phyloP scores from a whole-genome alignment of 2,329 filamentous ascomycete genomes.

The Diplodia corticola region DNA sequence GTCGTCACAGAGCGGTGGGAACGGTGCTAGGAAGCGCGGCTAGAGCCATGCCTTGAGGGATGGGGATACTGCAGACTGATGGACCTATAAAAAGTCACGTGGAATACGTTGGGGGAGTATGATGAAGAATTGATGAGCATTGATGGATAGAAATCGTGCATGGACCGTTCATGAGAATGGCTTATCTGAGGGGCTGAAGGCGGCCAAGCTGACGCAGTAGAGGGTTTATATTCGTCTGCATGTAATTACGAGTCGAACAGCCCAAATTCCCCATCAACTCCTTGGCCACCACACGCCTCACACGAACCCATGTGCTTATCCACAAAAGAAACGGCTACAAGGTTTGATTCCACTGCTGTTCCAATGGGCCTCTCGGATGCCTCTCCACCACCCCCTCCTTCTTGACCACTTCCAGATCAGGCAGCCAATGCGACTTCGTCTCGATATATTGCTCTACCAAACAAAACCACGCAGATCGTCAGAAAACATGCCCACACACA shows the following conservation, averaged over 20 bases:
- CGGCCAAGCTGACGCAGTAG: neutral
- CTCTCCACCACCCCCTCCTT: neutral
- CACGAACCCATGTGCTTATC: neutral
- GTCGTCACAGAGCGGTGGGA: neutral
- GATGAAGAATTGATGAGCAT: neutral
- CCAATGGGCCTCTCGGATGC: neutral
- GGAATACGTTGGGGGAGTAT: neutral
- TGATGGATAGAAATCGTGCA: neutral
- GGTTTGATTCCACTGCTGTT: neutral
- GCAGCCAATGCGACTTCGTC: constrained; percentile 16
- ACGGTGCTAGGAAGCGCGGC: neutral
- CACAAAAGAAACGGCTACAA: neutral
- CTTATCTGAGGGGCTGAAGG: no score
- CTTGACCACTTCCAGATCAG: constrained; percentile 9
- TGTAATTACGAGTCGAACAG: neutral
- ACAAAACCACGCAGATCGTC: neutral
- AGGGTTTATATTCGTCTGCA: neutral
- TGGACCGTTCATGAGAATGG: neutral
- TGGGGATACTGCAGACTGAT: neutral
- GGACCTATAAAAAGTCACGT: neutral
- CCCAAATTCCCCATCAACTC: neutral
- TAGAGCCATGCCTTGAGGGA: neutral
- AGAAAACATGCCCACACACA: neutral
- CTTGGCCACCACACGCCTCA: neutral
- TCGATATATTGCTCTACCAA: constrained; percentile 3